Evolutionary conservation across 345 rosid genomes (phyloP), one percentile per base, ranked within the genome.

Genomic region (Atalantia buxifolia): DNA sequence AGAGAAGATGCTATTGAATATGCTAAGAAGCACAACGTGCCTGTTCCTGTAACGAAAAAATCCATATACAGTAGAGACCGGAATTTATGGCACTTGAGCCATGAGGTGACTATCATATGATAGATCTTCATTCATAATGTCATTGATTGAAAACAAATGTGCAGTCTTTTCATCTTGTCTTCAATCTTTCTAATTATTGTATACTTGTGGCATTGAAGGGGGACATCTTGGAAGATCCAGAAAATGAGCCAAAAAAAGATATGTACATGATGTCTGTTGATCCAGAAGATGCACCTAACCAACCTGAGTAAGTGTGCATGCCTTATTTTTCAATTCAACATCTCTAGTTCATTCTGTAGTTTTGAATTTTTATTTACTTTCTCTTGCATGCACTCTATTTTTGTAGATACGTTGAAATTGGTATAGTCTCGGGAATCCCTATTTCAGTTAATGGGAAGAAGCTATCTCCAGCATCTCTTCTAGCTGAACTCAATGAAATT

Each of bases 1-100:
- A 86, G 98, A 87, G 98, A 95, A 85, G 98, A 95, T 81, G 98
- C 98, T 10, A 92, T 95, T 64, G 98, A 93, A 78, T 95, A 93
- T 84, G 98, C 99, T 0, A 92, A 89, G 87, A 93, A 95, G 86
- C 97, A 95, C 80, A 88, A 93, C 4, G 90, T 95, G 79, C 98
- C 97, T 4, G 97, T 95, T 57, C 96, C 99, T 21, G 98, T 92
- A 69, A 93, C 99, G 7, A 95, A 95, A 86, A 92, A 95, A 79
- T 95, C 99, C 62, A 92, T 95, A 79, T 95, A 95, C 84, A 95
- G 99, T 82, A 86, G 98, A 9, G 99, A 95, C 86, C 89, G 97
- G 78, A 95, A 95, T 83, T 85, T 95, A 48, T 93, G 98, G 99
- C 99, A 93, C 86, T 83, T 95, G 77, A 95, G 99, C 82, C 98